Evolutionary conservation across 495 filamentous ascomycete genomes (phyloP), one percentile per base, ranked within the genome.

Genomic region (Penicillium paradoxum): DNA sequence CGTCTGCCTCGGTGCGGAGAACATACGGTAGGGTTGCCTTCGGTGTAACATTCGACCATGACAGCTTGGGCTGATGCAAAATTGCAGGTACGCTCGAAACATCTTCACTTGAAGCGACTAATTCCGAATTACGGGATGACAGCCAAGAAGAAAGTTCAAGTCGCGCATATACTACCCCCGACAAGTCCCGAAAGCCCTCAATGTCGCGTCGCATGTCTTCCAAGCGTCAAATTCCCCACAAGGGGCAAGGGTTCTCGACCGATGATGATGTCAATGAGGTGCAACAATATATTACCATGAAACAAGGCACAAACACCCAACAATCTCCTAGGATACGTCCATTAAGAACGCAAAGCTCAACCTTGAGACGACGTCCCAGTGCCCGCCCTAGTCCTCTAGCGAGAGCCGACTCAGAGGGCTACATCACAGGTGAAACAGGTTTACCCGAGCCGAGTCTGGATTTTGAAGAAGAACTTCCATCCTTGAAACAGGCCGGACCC

Each of bases 231-330:
- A 77, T 80, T 14, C 90, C 89, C 15, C 83, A 91, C 57, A 85
- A 86, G 55, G 87, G 90, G 13, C 89, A 90, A 64, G 83, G 89
- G 55, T 99, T 97, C 68, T 96, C 91, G 8, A 91, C 89, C 18
- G 93, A 99, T 60, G 93, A 99, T 68, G 90, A 88, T 66, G 79
- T 85, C 19, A 77, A 81, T 41, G 93, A 99, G 68, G 83, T 96
- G 22, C 88, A 93, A 63, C 68, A 75, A 44, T 73, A 80, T 45
- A 63, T 72, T 39, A 69, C 67, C 9, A 57, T 69, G 32, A 64
- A 73, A 45, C 66, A 73, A 49, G 57, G 59, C 3, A 38, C 63
- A 6, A 64, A 58, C 19, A 55, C 70, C 6, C 71, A 70, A 32
- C 57, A 56, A 14, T 76, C 73, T 9, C 73, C 73, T 1, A 62